These are phyloP conservation scores for Rossbeevera mucosa DNA, from an alignment of 768 basidiomycete genomes.

Conservation along the genomic window DNA sequence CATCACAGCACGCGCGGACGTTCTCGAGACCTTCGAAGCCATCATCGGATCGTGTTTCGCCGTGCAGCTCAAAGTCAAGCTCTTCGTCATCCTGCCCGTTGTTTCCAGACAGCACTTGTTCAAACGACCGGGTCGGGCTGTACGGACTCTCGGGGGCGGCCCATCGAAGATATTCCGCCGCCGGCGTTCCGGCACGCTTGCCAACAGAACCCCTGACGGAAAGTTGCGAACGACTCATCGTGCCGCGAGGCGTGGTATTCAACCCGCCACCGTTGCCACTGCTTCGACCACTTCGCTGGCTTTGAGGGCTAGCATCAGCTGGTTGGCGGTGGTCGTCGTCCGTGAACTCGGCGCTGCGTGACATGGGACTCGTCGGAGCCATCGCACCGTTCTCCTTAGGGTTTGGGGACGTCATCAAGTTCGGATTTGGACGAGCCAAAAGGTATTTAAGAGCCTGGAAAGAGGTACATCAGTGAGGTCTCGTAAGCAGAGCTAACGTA, in stretches of 20 bases:
- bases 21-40: constrained; percentile 94
- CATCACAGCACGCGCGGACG: constrained; percentile 88
- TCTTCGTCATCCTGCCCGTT: constrained; percentile 52
- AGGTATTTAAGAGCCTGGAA: constrained; percentile 86
- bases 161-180: constrained; percentile 86
- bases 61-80: constrained; percentile 81
- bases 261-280: constrained; percentile 56
- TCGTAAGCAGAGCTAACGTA: constrained; percentile 3
- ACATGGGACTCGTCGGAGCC: constrained; percentile 47
- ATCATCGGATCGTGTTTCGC: constrained; percentile 64
- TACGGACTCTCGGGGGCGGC: constrained; percentile 69
- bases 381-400: constrained; percentile 31
- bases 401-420: constrained; percentile 20
- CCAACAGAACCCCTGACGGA: constrained; percentile 67
- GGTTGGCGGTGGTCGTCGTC: constrained; percentile 50
- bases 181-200: constrained; percentile 88
- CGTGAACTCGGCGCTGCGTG: constrained; percentile 38
- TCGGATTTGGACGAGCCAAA: constrained; percentile 62
- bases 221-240: constrained; percentile 74
- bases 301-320: constrained; percentile 60
- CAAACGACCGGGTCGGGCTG: constrained; percentile 69
- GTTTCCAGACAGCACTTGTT: constrained; percentile 39
- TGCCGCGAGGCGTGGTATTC: constrained; percentile 73
- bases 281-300: constrained; percentile 67
- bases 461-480: constrained; percentile 5